Conservation (phyloP, 805 yeast species). For the Suhomyces emberorum region DNA sequence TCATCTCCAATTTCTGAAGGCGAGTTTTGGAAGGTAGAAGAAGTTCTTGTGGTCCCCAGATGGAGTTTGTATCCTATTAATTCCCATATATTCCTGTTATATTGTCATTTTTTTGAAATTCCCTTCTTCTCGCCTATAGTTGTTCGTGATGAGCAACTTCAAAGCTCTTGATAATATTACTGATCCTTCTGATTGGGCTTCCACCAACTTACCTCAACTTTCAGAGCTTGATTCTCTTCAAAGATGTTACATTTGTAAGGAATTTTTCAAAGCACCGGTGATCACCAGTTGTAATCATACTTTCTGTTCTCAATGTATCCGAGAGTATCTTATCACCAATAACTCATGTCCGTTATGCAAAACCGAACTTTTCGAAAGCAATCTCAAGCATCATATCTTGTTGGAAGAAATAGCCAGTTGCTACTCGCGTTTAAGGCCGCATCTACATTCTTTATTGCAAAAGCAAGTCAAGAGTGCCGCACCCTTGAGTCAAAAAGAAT, state of each 20-base stretch:
- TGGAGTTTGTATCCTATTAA: no score
- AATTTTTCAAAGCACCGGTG: conserved; percentile 74
- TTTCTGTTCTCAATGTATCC: conserved; percentile 83
- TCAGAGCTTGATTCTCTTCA: conserved; percentile 64
- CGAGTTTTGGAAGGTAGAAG: no score
- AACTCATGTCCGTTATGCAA: conserved; percentile 78
- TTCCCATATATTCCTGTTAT: no score
- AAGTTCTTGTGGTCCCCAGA: no score
- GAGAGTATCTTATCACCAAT: conserved; percentile 60
- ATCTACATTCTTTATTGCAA: conserved; percentile 31
- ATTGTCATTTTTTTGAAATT: no score
- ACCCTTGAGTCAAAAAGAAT: neutral
- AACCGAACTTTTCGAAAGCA: conserved; percentile 65
- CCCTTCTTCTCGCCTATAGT: no score
- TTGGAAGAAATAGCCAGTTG: conserved; percentile 69
- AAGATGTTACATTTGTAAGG: conserved; percentile 87
- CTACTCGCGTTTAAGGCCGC: conserved; percentile 42
- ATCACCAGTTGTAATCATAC: conserved; percentile 84
- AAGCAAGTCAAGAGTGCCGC: conserved; percentile 8
- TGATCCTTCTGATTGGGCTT: conserved; percentile 72
- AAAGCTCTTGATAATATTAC: conserved; percentile 26
- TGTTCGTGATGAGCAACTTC: conserved; percentile 2
- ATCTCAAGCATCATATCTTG: conserved; percentile 60
- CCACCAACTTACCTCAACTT: conserved; percentile 52
- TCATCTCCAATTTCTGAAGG: no score